Evolutionary conservation across 2,329 filamentous ascomycete genomes (phyloP).

Genomic region (Fonsecaea nubica): DNA sequence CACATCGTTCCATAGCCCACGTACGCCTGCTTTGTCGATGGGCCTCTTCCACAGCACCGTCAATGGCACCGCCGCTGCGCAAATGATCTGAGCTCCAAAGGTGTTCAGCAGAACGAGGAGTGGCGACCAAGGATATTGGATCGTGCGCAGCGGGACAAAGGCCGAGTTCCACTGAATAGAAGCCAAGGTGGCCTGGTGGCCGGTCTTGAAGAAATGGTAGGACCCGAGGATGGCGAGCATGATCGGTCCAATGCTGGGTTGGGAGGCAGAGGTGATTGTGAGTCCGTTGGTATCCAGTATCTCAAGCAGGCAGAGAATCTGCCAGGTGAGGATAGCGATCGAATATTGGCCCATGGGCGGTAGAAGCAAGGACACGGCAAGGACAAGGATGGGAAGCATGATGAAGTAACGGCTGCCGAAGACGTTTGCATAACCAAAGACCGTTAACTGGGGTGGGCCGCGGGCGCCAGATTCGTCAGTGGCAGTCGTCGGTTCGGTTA

Average conservation of each 20-base stretch:
- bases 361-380: slow-evolving; percentile 77
- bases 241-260: slow-evolving; percentile 71
- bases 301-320: slow-evolving; percentile 78
- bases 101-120: slow-evolving; percentile 83
- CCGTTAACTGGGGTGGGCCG: slow-evolving; percentile 65
- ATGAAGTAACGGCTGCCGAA: slow-evolving; percentile 89
- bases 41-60: slow-evolving; percentile 88
- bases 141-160: slow-evolving; percentile 75
- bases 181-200: slow-evolving; percentile 85
- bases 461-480: slow-evolving; percentile 46
- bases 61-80: slow-evolving; percentile 78
- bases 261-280: slow-evolving; percentile 57
- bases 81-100: slow-evolving; percentile 86
- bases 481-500: slow-evolving; percentile 49
- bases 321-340: slow-evolving; percentile 82
- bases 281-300: slow-evolving; percentile 67
- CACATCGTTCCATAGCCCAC: slow-evolving; percentile 60
- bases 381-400: slow-evolving; percentile 78
- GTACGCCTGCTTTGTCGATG: slow-evolving; percentile 68
- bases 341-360: slow-evolving; percentile 94
- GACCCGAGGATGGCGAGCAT: slow-evolving; percentile 86
- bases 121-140: slow-evolving; percentile 89
- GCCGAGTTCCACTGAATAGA: slow-evolving; percentile 96
- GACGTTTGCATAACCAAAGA: slow-evolving; percentile 91
- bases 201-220: slow-evolving; percentile 97